Percentiles rank a stretch among this genome's conserved stretches.
Evolutionary conservation across 192 early-diverging fungal genomes (phyloP).

Genomic region (Coemansia aciculifera): DNA sequence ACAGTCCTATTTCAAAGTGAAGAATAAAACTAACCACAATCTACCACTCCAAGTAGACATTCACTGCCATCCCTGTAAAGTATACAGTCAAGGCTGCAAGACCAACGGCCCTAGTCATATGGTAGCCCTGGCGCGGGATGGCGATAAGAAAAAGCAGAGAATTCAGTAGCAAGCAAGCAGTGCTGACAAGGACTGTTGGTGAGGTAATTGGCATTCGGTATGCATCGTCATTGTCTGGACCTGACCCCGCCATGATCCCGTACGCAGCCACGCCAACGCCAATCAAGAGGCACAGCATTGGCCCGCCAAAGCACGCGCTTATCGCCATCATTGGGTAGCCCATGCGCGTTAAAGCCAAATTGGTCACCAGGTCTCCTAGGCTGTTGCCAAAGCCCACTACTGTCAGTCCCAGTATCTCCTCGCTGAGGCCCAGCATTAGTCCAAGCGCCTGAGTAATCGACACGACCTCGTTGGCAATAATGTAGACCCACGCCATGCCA

Average conservation of each 20-base stretch:
- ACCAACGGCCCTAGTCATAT: slow-evolving; percentile 63
- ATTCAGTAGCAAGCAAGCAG: slow-evolving; percentile 65
- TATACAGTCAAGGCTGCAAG: slow-evolving; percentile 61
- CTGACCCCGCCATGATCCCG: slow-evolving; percentile 54
- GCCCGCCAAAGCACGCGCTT: slow-evolving; percentile 90
- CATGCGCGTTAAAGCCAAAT: slow-evolving; percentile 86
- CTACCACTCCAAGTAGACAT: slow-evolving; percentile 61
- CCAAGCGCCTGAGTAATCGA: slow-evolving; percentile 81
- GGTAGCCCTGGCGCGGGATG: slow-evolving; percentile 64
- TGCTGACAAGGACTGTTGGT: slow-evolving; percentile 68
- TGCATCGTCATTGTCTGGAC: slow-evolving; percentile 41
- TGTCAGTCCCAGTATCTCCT: slow-evolving; percentile 79
- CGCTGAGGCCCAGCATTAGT: slow-evolving; percentile 71
- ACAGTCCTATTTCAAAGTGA: background rate
- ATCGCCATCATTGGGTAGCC: slow-evolving; percentile 94
- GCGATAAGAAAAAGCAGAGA: slow-evolving; percentile 60
- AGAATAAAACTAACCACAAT: background rate
- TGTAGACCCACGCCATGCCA: slow-evolving; percentile 82
- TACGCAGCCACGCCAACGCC: slow-evolving; percentile 80
- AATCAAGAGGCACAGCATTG: slow-evolving; percentile 86
- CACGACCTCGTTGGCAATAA: slow-evolving; percentile 90
- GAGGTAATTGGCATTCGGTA: slow-evolving; percentile 62
- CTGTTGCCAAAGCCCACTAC: slow-evolving; percentile 87
- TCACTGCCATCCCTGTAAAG: slow-evolving; percentile 60
- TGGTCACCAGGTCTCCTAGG: slow-evolving; percentile 89